These are phyloP conservation scores for Saccharomyces eubayanus DNA, from an alignment of 805 yeast genomes.

Conservation along the genomic window DNA sequence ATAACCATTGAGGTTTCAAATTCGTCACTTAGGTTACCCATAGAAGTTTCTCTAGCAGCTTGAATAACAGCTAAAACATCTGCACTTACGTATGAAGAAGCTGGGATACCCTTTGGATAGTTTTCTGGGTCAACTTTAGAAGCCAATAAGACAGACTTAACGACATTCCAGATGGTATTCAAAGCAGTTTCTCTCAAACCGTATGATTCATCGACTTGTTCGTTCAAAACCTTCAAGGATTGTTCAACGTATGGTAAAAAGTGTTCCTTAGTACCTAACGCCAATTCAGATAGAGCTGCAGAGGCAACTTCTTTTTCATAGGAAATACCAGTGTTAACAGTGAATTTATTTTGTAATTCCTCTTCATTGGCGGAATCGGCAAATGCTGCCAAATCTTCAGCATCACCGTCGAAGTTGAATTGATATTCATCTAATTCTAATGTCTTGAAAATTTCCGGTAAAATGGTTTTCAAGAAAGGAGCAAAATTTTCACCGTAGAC, in stretches of 20 bases:
- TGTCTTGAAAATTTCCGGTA: slow-evolving; percentile 78
- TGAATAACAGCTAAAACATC: slow-evolving; percentile 51
- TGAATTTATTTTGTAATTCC: slow-evolving; percentile 61
- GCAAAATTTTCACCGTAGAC: slow-evolving; percentile 88
- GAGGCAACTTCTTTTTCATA: slow-evolving; percentile 94
- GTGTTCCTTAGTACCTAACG: slow-evolving; percentile 73
- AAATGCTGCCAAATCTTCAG: slow-evolving; percentile 37
- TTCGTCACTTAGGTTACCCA: slow-evolving; percentile 63
- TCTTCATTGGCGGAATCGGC: slow-evolving; percentile 48
- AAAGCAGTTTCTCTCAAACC: slow-evolving; percentile 88
- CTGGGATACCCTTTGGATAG: slow-evolving; percentile 57
- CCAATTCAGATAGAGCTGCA: slow-evolving; percentile 81
- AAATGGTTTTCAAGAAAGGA: slow-evolving; percentile 69
- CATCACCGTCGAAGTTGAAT: slow-evolving; percentile 49
- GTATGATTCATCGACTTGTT: slow-evolving; percentile 76
- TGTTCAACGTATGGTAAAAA: slow-evolving; percentile 72
- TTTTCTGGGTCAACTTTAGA: slow-evolving; percentile 42
- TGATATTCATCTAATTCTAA: slow-evolving; percentile 81
- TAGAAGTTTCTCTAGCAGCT: slow-evolving; percentile 58
- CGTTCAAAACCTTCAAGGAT: slow-evolving; percentile 52
- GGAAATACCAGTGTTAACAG: slow-evolving; percentile 90
- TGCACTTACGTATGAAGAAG: slow-evolving; percentile 50
- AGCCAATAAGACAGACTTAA: slow-evolving; percentile 51
- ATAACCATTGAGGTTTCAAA: slow-evolving; percentile 77
- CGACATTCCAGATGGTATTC: slow-evolving; percentile 74